Conservation (phyloP, 495 filamentous ascomycete genomes). For the Aspergillus diversus region DNA sequence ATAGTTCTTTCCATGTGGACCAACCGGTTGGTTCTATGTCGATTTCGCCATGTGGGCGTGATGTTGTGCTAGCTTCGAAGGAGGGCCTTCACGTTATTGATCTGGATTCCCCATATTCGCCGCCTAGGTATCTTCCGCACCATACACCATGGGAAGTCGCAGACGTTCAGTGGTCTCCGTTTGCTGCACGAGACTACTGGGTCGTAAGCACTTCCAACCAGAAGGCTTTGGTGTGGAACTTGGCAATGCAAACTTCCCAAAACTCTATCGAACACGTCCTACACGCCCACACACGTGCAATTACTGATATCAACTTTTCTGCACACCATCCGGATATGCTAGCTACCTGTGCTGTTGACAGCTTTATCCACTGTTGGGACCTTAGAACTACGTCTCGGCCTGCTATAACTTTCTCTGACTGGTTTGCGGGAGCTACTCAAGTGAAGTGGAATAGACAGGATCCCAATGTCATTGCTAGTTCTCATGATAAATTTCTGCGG, state of each 20-base stretch:
- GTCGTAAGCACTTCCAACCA: slow-evolving; percentile 93
- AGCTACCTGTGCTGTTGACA: slow-evolving; percentile 91
- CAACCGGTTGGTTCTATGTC: slow-evolving; percentile 76
- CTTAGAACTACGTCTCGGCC: slow-evolving; percentile 74
- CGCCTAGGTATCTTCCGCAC: slow-evolving; percentile 83
- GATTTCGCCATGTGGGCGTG: slow-evolving; percentile 90
- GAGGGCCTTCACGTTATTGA: slow-evolving; percentile 92
- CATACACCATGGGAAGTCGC: slow-evolving; percentile 92
- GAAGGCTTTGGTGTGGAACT: slow-evolving; percentile 93
- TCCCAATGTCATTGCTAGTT: slow-evolving; percentile 81
- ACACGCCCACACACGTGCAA: slow-evolving; percentile 85
- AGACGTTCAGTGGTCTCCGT: slow-evolving; percentile 98
- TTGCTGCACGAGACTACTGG: slow-evolving; percentile 87
- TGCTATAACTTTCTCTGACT: slow-evolving; percentile 84
- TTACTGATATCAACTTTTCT: slow-evolving; percentile 96
- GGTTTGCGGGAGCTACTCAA: slow-evolving; percentile 92
- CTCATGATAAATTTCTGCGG: slow-evolving; percentile 81
- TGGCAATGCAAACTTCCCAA: slow-evolving; percentile 72
- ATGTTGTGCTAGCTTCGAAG: slow-evolving; percentile 87
- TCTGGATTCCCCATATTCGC: slow-evolving; percentile 87
- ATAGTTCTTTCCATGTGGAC: slow-evolving; percentile 82
- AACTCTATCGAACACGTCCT: slow-evolving; percentile 88
- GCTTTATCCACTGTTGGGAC: slow-evolving; percentile 94
- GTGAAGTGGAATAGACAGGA: slow-evolving; percentile 95
- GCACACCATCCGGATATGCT: slow-evolving; percentile 88